Conservation (phyloP, 169 alveolate genomes). For the Babesia bigemina region DNA sequence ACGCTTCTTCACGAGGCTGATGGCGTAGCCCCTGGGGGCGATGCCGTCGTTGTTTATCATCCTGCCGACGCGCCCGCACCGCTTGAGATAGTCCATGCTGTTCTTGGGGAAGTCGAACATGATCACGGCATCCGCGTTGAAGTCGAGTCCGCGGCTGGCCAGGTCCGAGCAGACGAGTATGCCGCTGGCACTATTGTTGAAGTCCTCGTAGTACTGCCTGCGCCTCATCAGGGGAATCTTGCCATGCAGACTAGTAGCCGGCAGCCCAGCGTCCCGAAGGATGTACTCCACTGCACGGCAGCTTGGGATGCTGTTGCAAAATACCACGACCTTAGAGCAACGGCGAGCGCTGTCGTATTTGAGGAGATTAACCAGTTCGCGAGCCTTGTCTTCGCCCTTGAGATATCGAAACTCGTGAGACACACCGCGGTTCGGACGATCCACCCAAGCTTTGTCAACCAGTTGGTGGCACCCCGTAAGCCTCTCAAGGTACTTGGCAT, state of each 20-base stretch:
- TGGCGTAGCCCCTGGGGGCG: constrained; percentile 52
- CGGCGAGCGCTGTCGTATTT: constrained; percentile 44
- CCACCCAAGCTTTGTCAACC: constrained; percentile 53
- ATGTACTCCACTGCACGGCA: constrained; percentile 62
- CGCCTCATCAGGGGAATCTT: constrained; percentile 60
- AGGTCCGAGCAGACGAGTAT: constrained; percentile 59
- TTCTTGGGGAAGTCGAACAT: constrained; percentile 65
- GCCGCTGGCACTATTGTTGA: constrained; percentile 19
- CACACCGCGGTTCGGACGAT: constrained; percentile 58
- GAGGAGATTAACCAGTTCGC: constrained; percentile 48
- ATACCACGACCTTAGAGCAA: constrained; percentile 45
- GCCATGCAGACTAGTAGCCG: constrained; percentile 61
- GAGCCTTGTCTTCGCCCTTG: constrained; percentile 47
- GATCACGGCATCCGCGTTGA: constrained; percentile 55
- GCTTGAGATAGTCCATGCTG: constrained; percentile 57
- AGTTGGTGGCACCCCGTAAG: constrained; percentile 12
- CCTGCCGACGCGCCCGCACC: constrained; percentile 53
- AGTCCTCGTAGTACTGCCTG: constrained; percentile 28
- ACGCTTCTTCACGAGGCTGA: constrained; percentile 45
- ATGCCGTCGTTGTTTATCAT: constrained; percentile 34
- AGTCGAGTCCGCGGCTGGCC: constrained; percentile 61
- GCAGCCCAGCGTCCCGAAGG: constrained; percentile 56
- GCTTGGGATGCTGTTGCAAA: constrained; percentile 52
- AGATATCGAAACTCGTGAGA: constrained; percentile 47
- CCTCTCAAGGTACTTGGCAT: constrained; percentile 21